Evolutionary conservation across 208 protist species (phyloP).

Genomic region (Leishmania arabica): DNA sequence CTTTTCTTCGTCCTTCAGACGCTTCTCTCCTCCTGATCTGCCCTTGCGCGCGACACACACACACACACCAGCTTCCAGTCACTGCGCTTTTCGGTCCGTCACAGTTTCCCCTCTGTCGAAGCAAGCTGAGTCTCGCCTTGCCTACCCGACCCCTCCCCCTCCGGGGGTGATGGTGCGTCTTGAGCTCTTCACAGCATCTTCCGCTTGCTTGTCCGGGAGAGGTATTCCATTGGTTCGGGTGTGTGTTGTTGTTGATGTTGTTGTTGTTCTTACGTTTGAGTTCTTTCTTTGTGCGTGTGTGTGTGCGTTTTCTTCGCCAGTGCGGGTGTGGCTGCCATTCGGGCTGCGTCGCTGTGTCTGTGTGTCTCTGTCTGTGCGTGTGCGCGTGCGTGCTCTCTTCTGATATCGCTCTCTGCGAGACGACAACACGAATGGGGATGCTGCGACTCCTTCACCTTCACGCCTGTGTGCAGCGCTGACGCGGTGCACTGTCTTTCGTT

Average conservation of each 20-base stretch:
- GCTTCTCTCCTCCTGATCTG: not conserved
- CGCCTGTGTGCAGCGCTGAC: too few relatives aligned
- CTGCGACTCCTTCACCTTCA: not conserved
- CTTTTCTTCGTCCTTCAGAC: not conserved
- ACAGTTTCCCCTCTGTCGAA: not conserved
- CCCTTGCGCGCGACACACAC: not conserved
- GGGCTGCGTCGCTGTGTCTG: not conserved
- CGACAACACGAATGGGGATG: not conserved
- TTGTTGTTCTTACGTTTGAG: not conserved
- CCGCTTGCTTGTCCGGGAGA: too few relatives aligned
- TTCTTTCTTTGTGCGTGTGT: not conserved
- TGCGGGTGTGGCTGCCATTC: not conserved
- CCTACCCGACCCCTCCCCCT: too few relatives aligned
- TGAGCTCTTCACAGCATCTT: too few relatives aligned
- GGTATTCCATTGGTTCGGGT: not conserved
- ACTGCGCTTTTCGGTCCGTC: not conserved
- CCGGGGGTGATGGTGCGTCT: too few relatives aligned
- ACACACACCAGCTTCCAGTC: not conserved
- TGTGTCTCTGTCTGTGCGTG: not conserved
- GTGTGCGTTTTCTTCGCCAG: not conserved
- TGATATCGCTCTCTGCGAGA: not conserved
- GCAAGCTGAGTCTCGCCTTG: too few relatives aligned
- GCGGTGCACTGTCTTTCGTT: not conserved
- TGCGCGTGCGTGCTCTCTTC: not conserved
- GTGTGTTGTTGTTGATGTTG: not conserved